Evolutionary conservation across 257 asterid species (phyloP).

Genomic region (Rhazya stricta): DNA sequence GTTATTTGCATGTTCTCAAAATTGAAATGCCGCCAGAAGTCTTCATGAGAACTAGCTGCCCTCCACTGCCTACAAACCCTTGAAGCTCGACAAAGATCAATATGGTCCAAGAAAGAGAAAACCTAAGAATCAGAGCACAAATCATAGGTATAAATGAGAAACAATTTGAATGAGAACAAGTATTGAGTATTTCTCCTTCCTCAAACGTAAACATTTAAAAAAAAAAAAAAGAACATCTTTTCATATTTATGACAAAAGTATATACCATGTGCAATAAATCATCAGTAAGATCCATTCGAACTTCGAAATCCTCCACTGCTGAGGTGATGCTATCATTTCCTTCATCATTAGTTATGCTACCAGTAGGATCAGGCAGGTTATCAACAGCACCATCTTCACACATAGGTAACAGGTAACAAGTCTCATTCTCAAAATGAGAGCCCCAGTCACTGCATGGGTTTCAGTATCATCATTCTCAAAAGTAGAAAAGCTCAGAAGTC

Average conservation of each 20-base stretch:
- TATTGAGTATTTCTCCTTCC: not conserved
- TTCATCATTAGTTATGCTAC: constrained; percentile 28
- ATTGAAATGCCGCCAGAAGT: constrained; percentile 89
- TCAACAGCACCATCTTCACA: constrained; percentile 26
- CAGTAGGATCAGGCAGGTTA: constrained; percentile 31
- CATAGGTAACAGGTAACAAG: constrained; percentile 27
- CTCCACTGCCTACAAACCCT: constrained; percentile 96
- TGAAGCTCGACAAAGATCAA: constrained; percentile 91
- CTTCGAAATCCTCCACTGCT: constrained; percentile 48
- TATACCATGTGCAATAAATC: constrained; percentile 93
- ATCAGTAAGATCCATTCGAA: constrained; percentile 94
- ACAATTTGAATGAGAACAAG: not conserved
- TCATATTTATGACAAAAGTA: not conserved
- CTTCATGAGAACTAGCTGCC: constrained; percentile 93
- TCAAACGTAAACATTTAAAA: not conserved
- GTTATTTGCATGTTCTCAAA: constrained; percentile 73
- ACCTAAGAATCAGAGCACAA: constrained; percentile 42
- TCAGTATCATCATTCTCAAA: constrained; percentile 6
- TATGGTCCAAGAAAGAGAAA: constrained; percentile 77
- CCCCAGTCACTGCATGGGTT: constrained; percentile 68
- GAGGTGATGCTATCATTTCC: constrained; percentile 26
- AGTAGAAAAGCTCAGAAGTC: not conserved
- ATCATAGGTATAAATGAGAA: not conserved
- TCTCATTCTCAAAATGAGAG: constrained; percentile 39
- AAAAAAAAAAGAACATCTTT: constrained; percentile 11